Percentiles rank a stretch among this genome's conserved stretches.
Conservation (phyloP, 192 early-diverging fungal species). For the Coemansia sp. region DNA sequence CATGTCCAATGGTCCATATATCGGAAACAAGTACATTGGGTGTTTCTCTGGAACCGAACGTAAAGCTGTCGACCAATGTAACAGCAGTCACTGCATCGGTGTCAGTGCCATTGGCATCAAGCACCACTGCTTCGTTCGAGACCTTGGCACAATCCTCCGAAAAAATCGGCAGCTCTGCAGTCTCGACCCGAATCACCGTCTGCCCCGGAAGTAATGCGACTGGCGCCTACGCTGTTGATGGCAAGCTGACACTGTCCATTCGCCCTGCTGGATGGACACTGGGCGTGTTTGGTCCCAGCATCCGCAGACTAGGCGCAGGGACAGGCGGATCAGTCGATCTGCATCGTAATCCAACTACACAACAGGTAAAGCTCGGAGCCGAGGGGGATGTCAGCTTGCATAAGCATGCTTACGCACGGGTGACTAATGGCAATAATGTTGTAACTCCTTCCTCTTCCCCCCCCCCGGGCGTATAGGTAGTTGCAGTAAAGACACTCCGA, state of each 20-base stretch:
- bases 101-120: background rate
- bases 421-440: constrained; percentile 1
- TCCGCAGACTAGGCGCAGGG: constrained; percentile 45
- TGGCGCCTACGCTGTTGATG: constrained; percentile 33
- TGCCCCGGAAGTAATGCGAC: background rate
- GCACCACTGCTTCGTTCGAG: no score
- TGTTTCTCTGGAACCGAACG: background rate
- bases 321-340: constrained; percentile 54
- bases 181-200: background rate
- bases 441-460: no score
- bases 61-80: constrained; percentile 5
- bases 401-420: background rate
- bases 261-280: constrained; percentile 48
- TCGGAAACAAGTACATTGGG: background rate
- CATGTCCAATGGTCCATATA: no score
- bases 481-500: constrained; percentile 46
- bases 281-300: constrained; percentile 23
- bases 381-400: no score
- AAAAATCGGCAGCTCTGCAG: background rate
- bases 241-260: constrained; percentile 38
- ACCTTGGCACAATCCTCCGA: no score
- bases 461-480: constrained; percentile 39
- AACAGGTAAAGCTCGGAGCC: constrained; percentile 8
- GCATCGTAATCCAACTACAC: constrained; percentile 17
- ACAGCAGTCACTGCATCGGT: constrained; percentile 19